Evolutionary conservation across 2,329 filamentous ascomycete genomes (phyloP).

Genomic region (Neofusicoccum cordaticola): DNA sequence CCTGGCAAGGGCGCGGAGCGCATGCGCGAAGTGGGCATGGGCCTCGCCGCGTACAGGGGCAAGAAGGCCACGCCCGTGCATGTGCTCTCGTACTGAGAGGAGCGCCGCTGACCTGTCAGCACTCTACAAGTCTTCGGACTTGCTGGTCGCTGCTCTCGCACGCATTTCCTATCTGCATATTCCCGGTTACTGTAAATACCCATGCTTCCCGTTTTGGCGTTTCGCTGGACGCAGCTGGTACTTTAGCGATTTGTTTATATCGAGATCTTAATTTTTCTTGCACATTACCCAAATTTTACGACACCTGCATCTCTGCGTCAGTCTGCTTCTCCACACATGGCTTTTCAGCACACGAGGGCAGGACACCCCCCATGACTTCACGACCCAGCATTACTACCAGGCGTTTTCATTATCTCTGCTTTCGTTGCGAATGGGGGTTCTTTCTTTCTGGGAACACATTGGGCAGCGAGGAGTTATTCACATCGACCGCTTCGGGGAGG

Average conservation of each 20-base stretch:
- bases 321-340: neutral
- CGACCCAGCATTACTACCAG: constrained; percentile 9
- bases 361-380: constrained; percentile 9
- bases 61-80: constrained; percentile 46
- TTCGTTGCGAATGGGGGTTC: constrained; percentile 13
- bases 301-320: neutral
- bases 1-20: constrained; percentile 87
- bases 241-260: constrained; percentile 12
- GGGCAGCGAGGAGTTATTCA: constrained; percentile 14
- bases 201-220: constrained; percentile 12
- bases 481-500: constrained; percentile 2
- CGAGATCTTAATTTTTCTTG: constrained; percentile 8
- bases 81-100: constrained; percentile 45
- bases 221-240: constrained; percentile 16
- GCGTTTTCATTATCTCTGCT: constrained; percentile 9
- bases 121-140: constrained; percentile 30
- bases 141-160: constrained; percentile 40
- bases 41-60: constrained; percentile 77
- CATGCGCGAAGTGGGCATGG: constrained; percentile 87
- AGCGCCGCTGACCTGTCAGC: constrained; percentile 37
- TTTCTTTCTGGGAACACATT: constrained; percentile 12
- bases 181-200: constrained; percentile 17
- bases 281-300: constrained; percentile 9
- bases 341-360: constrained; percentile 1
- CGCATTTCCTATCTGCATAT: constrained; percentile 11